Base-by-base conservation (phyloP, 129 eudicot species). In the sunflower (Helianthus annuus) region DNA sequence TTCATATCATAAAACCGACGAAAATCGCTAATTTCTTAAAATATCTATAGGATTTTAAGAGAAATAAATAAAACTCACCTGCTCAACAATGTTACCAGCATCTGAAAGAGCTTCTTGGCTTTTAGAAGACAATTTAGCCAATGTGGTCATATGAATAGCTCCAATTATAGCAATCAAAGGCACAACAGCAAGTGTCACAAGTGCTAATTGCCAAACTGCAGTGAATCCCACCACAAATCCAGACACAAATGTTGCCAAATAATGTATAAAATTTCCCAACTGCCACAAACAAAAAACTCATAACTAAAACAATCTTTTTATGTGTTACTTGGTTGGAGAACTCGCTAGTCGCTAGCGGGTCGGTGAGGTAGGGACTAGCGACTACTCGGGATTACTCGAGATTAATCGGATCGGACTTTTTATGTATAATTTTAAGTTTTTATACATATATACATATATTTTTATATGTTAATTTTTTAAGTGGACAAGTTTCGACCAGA, bases 201-300 rank as follows among this genome's bases (percentile, higher is more conserved):
- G 65, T 57, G 97, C 96, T 76, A 94, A 78, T 75, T 94, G 99
- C 99, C 99, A 94, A 10, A 86, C 99, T 49, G 99, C 99, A 57
- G 99, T 94, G 29, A 94, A 94, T 48, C 99, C 99, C 84, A 94
- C 99, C 64, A 88, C 91, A 84, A 94, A 94, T 69, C 99, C 99
- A 73, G 94, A 90, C 45, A 85, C 96, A 81, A 90, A 94, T 69
- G 97, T 94, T 79, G 99, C 99, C 89, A 94, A 80, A 29, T 94
- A 94, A 79, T 94, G 99, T 61, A 94, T 86, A 78, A 94, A 94
- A 83, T 91, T 94, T 14, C 99, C 99, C 83, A 94, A 76, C 99
- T 94, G 89, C 60, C 22, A 77, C 69, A 40, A 19, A 79, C 68
- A 81, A 15, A 52, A 58, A 36, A 7, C 51, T 53, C 72, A 75